Base-by-base conservation (phyloP, 352 stramenopile species). In the Pythium graminicola region DNA sequence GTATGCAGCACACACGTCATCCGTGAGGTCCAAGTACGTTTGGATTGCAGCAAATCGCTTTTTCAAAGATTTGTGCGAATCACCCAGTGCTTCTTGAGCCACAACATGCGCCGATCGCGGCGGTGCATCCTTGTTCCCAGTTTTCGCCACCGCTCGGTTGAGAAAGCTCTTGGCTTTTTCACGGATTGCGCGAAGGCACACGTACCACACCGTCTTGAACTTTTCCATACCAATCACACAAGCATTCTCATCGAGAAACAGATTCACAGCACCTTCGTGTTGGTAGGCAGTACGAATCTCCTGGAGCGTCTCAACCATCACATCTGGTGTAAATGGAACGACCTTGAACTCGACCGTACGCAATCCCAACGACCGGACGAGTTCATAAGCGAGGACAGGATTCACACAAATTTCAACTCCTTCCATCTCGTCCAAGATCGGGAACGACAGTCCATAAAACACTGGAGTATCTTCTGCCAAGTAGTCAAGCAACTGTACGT, bases 151-250 rank as follows among this genome's bases (percentile, higher is more conserved):
- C 10, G 48, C 28, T 43, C 64, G 36, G 53, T 63, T 56, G 61
- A 85, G 39, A 76, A 87, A 39, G 59, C 50, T 57, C 67, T 92
- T 92, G 43, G 76, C 76, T 40, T 89, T 88, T 54, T 92, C 81
- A 13, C 81, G 81, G 57, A 92, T 92, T n/a, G 81, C 81, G n/a
- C 81, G 81, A 43, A 92, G 64, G 63, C 76, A 86, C 14, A 92
- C 81, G 52, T 89, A 92, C 81, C 81, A 92, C n/a, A 80, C 60
- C 9, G 74, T 89, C 57, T 92, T 89, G 65, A 79, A 71, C 60
- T 92, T 92, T 54, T 92, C 74, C 67, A 92, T 77, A 16, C 81
- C 81, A 42, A 92, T 92, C n/a, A 89, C 76, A 27, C 62, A 60
- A 3, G 65, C 75, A 0, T 65, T 40, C 10, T 55, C 63, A 39